Evolutionary conservation across 1,139 yeast species (phyloP).

Genomic region (Candida mesenterica): DNA sequence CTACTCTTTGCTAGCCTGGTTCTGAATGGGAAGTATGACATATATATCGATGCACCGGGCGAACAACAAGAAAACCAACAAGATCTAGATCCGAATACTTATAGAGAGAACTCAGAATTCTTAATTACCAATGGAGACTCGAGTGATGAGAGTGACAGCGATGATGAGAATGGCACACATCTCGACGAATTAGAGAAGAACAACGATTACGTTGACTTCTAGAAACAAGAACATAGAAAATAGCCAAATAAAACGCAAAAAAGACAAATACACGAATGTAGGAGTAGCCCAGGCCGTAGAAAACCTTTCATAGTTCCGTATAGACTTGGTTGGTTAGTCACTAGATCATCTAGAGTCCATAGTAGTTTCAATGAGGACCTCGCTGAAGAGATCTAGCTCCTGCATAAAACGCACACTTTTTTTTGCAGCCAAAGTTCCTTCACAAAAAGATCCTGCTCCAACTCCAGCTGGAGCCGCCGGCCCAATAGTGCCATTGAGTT

Average conservation of each 20-base stretch:
- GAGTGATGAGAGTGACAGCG: conserved; percentile 12
- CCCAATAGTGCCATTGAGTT: too few species aligned
- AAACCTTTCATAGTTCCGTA: too few species aligned
- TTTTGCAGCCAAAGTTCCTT: too few species aligned
- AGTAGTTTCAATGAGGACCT: too few species aligned
- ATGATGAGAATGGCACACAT: conserved; percentile 15
- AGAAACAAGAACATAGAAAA: conserved; percentile 4
- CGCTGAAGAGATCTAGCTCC: too few species aligned
- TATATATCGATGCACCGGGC: conserved; percentile 24
- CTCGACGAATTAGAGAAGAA: conserved; percentile 35
- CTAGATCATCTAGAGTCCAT: too few species aligned
- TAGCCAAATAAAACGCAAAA: not conserved
- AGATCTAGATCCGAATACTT: conserved; percentile 7
- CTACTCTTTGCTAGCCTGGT: conserved; percentile 20
- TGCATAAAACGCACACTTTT: too few species aligned
- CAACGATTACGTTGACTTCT: conserved; percentile 22
- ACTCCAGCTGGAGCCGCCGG: too few species aligned
- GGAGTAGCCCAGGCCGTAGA: too few species aligned
- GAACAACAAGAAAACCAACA: conserved; percentile 1
- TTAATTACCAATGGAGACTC: conserved; percentile 13
- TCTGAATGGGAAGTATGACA: conserved; percentile 26
- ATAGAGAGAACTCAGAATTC: conserved; percentile 13
- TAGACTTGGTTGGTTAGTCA: too few species aligned
- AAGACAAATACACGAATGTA: not conserved
- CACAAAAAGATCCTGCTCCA: too few species aligned